These are phyloP conservation scores for Zostera marina DNA, from an alignment of 116 monocot species.

Conservation along the genomic window DNA sequence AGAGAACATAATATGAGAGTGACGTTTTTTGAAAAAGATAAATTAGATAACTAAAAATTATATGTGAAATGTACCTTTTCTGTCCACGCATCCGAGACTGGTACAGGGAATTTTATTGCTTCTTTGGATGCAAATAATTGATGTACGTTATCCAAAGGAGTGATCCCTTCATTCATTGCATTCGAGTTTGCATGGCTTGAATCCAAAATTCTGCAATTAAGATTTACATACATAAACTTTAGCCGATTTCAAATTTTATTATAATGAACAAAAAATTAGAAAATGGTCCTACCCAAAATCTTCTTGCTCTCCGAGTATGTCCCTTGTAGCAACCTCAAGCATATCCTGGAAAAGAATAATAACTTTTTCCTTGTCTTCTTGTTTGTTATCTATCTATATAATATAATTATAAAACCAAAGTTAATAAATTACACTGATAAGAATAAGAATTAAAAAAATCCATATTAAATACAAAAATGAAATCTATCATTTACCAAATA, in stretches of 20 bases:
- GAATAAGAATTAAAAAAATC: neutral
- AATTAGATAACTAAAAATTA: neutral
- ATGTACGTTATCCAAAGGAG: constrained; percentile 25
- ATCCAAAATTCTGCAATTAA: constrained; percentile 40
- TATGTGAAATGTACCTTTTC: constrained; percentile 46
- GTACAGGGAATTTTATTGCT: constrained; percentile 74
- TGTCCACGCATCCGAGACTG: constrained; percentile 72
- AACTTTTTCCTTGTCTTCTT: constrained; percentile 41
- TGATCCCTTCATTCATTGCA: constrained; percentile 31
- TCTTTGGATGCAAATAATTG: constrained; percentile 65
- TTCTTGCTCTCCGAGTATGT: constrained; percentile 76
- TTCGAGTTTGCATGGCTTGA: constrained; percentile 51
- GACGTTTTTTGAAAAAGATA: neutral
- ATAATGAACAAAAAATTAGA: neutral
- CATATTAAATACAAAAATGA: neutral
- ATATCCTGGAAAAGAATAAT: constrained; percentile 89
- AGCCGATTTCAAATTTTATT: neutral
- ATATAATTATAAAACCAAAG: too few species aligned
- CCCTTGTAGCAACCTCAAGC: constrained; percentile 88
- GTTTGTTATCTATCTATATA: constrained; percentile 46
- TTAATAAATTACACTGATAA: neutral
- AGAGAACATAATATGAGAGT: neutral
- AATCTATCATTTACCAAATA: constrained; percentile 24
- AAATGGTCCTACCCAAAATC: neutral
- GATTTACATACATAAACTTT: neutral